A percentile compares a stretch with the other conserved stretches of the same genome.
Conservation (phyloP, 2,329 filamentous ascomycete species). For the Sclerotinia sclerotiorum region DNA sequence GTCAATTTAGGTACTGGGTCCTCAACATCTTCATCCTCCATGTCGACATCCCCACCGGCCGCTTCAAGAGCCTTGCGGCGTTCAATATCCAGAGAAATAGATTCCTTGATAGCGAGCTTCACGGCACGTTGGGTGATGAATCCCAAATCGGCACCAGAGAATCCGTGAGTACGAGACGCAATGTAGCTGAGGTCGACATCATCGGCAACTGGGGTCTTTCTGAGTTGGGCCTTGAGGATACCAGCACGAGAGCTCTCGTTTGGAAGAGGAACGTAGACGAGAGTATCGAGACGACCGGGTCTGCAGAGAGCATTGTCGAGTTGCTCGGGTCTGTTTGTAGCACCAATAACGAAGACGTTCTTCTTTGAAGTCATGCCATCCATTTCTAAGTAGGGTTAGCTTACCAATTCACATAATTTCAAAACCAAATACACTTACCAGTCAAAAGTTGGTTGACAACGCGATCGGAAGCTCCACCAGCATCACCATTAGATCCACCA, state of each 20-base stretch:
- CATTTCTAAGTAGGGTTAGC: constrained; percentile 71
- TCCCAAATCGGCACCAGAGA: constrained; percentile 98
- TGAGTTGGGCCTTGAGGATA: constrained; percentile 93
- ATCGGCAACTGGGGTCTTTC: constrained; percentile 88
- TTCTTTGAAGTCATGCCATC: constrained; percentile 99
- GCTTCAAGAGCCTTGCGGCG: constrained; percentile 86
- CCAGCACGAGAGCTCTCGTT: constrained; percentile 85
- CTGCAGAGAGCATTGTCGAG: constrained; percentile 97
- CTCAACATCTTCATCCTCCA: constrained; percentile 79
- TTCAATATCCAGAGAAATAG: constrained; percentile 86
- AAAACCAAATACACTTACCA: constrained; percentile 54
- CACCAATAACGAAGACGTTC: constrained; percentile 99
- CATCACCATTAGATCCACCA: constrained; percentile 94
- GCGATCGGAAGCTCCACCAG: constrained; percentile 97
- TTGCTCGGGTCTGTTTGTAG: constrained; percentile 97
- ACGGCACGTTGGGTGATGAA: constrained; percentile 98
- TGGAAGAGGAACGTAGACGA: constrained; percentile 96
- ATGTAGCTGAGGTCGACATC: constrained; percentile 92
- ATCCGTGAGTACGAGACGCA: constrained; percentile 94
- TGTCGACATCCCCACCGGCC: constrained; percentile 74
- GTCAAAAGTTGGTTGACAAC: constrained; percentile 99
- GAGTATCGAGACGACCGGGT: constrained; percentile 96
- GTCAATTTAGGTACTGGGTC: constrained; percentile 96
- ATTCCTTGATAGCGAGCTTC: constrained; percentile 99
- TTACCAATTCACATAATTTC: constrained; percentile 23